Percentiles rank a stretch among this genome's conserved stretches.
These are phyloP conservation scores for Pseudofabraea citricarpa DNA, from an alignment of 2,329 filamentous ascomycete species.

Conservation along the genomic window DNA sequence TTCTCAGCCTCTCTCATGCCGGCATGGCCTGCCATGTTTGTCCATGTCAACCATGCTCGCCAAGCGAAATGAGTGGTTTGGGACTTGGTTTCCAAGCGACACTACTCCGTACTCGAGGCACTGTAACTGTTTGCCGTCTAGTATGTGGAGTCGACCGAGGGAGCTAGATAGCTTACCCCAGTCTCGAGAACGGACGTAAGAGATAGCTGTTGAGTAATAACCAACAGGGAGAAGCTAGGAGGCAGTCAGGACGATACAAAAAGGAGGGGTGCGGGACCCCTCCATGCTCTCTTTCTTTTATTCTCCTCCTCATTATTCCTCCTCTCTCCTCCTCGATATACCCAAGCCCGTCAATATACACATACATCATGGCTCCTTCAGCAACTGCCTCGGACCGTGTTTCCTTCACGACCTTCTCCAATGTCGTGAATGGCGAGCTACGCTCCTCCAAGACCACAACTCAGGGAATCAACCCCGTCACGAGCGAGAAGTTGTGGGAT, in stretches of 20 bases:
- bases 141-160: not conserved
- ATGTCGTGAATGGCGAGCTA: conserved; percentile 4
- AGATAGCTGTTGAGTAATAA: not conserved
- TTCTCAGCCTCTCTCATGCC: too few species aligned
- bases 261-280: too few species aligned
- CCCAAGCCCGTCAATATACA: not conserved
- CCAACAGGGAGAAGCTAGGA: not conserved
- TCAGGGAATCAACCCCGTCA: conserved; percentile 4
- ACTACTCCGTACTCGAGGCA: not conserved
- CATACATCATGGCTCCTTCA: not conserved
- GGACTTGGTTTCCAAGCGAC: not conserved
- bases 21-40: too few species aligned
- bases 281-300: not conserved
- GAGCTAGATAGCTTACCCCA: not conserved
- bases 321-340: not conserved
- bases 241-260: too few species aligned
- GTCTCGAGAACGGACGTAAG: not conserved
- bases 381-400: not conserved
- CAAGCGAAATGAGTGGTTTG: not conserved
- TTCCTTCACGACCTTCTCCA: conserved; percentile 1
- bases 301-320: not conserved
- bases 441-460: not conserved
- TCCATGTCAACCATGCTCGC: too few species aligned
- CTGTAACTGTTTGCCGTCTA: not conserved
- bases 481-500: conserved; percentile 1